These are phyloP conservation scores for Cutaneotrichosporon cyanovorans DNA, from an alignment of 1,284 basidiomycete genomes.

Conservation along the genomic window DNA sequence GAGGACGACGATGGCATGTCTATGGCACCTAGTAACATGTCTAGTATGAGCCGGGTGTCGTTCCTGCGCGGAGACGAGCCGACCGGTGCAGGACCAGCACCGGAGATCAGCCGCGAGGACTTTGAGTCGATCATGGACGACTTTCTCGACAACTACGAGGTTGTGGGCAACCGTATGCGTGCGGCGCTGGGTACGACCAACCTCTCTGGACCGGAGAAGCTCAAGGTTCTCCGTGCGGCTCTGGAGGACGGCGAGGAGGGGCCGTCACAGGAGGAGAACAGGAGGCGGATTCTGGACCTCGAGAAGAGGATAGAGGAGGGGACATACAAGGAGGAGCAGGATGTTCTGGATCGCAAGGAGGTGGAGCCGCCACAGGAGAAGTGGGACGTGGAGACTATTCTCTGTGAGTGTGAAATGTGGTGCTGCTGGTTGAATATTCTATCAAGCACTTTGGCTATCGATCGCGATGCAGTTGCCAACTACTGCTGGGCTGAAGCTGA, in stretches of 20 bases:
- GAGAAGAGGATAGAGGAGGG: conserved; percentile 45
- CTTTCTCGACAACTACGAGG: conserved; percentile 86
- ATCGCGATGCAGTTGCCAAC: not conserved
- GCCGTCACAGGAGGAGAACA: conserved; percentile 48
- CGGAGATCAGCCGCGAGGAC: conserved; percentile 73
- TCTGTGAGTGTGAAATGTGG: too few species aligned
- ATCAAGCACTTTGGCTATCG: too few species aligned
- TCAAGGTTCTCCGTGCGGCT: conserved; percentile 68
- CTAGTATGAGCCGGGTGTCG: conserved; percentile 27
- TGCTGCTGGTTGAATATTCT: too few species aligned
- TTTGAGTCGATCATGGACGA: conserved; percentile 89
- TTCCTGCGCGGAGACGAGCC: conserved; percentile 18
- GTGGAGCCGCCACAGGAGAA: conserved; percentile 59
- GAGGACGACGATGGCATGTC: conserved; percentile 47
- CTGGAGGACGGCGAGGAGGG: conserved; percentile 56
- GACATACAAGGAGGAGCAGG: conserved; percentile 47
- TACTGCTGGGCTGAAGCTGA: not conserved
- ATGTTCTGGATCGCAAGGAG: conserved; percentile 23
- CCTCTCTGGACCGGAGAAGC: conserved; percentile 64
- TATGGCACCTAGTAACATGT: conserved; percentile 33
- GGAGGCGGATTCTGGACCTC: conserved; percentile 55
- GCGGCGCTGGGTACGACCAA: conserved; percentile 57
- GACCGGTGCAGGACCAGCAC: conserved; percentile 46
- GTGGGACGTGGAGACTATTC: conserved; percentile 92
- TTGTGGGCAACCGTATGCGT: conserved; percentile 74